phyloP scores from a whole-genome alignment of 2,329 filamentous ascomycete genomes.

The Claviceps cyperi region DNA sequence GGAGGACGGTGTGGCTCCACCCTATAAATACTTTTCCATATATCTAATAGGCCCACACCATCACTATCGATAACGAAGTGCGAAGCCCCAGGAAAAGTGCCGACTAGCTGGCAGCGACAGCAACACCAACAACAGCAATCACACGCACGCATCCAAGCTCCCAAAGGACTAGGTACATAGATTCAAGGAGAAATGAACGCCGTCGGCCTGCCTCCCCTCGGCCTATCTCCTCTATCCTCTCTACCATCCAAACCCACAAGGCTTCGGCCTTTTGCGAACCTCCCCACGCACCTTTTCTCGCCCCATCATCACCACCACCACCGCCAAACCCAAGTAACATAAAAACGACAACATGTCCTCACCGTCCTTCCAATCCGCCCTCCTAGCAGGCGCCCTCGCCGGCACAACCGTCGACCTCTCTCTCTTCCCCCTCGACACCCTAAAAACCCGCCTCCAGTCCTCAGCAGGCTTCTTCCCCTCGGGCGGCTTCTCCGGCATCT shows the following conservation, averaged over 20 bases:
- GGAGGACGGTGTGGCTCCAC: too few relatives aligned
- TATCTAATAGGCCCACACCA: too few relatives aligned
- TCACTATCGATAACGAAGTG: not conserved
- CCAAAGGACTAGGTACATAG: too few relatives aligned
- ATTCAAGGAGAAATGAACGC: not conserved
- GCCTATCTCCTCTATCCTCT: not conserved
- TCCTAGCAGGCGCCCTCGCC: constrained; percentile 73
- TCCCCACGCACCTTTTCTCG: not conserved
- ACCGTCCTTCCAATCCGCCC: constrained; percentile 43
- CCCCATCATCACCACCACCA: not conserved
- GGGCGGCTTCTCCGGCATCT: constrained; percentile 83
- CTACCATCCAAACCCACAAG: not conserved
- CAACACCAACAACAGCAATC: not conserved
- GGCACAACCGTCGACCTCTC: constrained; percentile 94
- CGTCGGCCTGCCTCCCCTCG: not conserved
- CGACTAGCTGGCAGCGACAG: not conserved
- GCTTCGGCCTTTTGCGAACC: not conserved
- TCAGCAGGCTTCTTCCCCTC: constrained; percentile 60
- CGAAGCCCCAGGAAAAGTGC: not conserved
- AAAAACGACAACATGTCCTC: not conserved
- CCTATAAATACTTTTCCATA: too few relatives aligned
- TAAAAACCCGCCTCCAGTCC: constrained; percentile 94
- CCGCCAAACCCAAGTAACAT: not conserved
- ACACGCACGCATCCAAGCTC: not conserved
- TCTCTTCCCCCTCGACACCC: constrained; percentile 93